Evolutionary conservation across 139 green algal species (phyloP), one percentile per base, ranked within the genome.

Genomic region (Chlamydomonas asymmetrica): DNA sequence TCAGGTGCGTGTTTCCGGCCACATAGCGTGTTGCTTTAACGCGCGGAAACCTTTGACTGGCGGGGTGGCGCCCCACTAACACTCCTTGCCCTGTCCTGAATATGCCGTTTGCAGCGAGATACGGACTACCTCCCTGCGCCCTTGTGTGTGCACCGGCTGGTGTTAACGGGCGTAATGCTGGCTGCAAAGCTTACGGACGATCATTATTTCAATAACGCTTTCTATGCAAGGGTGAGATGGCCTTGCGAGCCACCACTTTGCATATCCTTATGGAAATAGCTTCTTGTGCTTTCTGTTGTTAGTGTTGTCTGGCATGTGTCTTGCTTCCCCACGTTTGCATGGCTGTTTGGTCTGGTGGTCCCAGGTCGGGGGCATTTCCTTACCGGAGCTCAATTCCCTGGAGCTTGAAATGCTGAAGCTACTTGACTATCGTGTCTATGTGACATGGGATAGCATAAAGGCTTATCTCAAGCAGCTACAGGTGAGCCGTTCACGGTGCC

Each of bases 161-260:
- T 96, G 49, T 70, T 93, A 9, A 87, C 82, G 31, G 80, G 81
- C 49, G 54, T 88, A n/a, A 69, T 96, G 70, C 63, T 91, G 16
- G 89, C 91, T 34, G 87, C 84, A 52, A 96, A 96, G 83, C 90
- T 97, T 37, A 77, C 88, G 40, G 91, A 96, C 71, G 91, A 96
- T 75, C 82, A 86, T 66, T 87, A 88, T 62, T 96, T 88, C 85
- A 94, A 90, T 71, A 96, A 96, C 75, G 63, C 75, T 16, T 93
- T 92, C 75, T 95, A 93, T 69, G 91, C 86, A 52, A 85, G 87
- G 69, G 85, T 76, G 59, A 37, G 70, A n/a, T n/a, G n/a, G n/a
- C n/a, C n/a, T n/a, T n/a, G n/a, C n/a, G n/a, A n/a, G n/a, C n/a
- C n/a, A n/a, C n/a, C n/a, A n/a, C n/a, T n/a, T n/a, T n/a, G n/a